These are phyloP conservation scores for Pythium vanterpoolii DNA, from an alignment of 352 stramenopile species.

Conservation along the genomic window DNA sequence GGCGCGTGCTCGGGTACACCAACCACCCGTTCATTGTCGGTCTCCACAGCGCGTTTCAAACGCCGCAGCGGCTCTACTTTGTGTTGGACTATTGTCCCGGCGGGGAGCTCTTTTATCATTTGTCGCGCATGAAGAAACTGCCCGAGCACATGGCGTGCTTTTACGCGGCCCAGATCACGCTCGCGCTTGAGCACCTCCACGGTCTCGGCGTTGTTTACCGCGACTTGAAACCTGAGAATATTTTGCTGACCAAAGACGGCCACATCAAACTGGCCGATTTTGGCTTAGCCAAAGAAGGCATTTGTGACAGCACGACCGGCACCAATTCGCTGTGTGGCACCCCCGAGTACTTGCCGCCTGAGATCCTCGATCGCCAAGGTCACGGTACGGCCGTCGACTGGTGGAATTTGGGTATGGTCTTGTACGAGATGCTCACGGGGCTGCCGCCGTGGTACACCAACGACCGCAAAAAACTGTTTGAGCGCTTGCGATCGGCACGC, in stretches of 20 bases:
- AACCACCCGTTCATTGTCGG: constrained; percentile 92
- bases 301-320: constrained; percentile 59
- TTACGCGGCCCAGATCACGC: constrained; percentile 85
- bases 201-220: constrained; percentile 79
- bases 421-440: constrained; percentile 90
- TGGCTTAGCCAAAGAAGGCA: constrained; percentile 74
- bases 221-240: constrained; percentile 91
- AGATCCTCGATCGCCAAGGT: constrained; percentile 26
- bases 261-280: constrained; percentile 90
- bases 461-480: constrained; percentile 53
- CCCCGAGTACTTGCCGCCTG: constrained; percentile 69
- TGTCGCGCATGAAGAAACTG: constrained; percentile 58
- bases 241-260: constrained; percentile 84
- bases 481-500: constrained; percentile 46
- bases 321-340: constrained; percentile 84
- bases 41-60: constrained; percentile 87
- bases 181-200: constrained; percentile 79
- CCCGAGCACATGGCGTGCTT: constrained; percentile 74
- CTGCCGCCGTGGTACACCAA: constrained; percentile 84
- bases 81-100: constrained; percentile 78
- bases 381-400: constrained; percentile 90
- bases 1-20: constrained; percentile 79
- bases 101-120: constrained; percentile 84
- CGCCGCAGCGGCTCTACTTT: constrained; percentile 68
- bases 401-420: constrained; percentile 81